Base-by-base conservation (phyloP, 1,284 basidiomycete genomes). In the Erythrobasidium hasegawianum region DNA sequence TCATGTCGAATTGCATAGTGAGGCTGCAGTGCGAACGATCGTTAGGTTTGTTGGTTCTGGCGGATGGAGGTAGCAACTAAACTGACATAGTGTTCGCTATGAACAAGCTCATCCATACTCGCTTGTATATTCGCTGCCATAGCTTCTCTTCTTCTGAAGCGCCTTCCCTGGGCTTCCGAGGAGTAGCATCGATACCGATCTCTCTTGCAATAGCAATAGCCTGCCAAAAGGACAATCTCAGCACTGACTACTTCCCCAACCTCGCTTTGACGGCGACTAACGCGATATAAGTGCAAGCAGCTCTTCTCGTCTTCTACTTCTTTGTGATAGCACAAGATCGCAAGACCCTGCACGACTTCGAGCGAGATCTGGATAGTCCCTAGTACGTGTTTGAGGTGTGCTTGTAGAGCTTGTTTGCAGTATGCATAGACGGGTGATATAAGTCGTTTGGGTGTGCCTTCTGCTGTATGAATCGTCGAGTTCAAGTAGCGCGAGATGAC, bases 1-100 rank as follows among this genome's bases (percentile, higher is more conserved):
- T 65, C 62, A 65, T 65, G 45, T 65, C 62, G 38, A 65, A 65
- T 49, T 65, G 62, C 62, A 65, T 65, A 4, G 62, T 65, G 18
- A 65, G 45, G 22, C 62, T 65, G 38, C 3, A 20, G n/a, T n/a
- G n/a, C n/a, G n/a, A n/a, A n/a, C n/a, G n/a, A n/a, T n/a, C n/a
- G n/a, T n/a, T n/a, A n/a, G n/a, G 33, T 33, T 33, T 11, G 33
- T 47, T 24, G 22, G 40, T 41, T n/a, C n/a, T n/a, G n/a, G n/a
- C n/a, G n/a, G 9, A 41, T 10, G 54, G 16, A 29, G 11, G n/a
- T n/a, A n/a, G n/a, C n/a, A n/a, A 18, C 16, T 10, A 22, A 33
- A 49, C 62, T 38, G n/a, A 65, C 62, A 65, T 65, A 16, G 62
- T 65, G 33, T 65, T 65, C 14, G 62, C 62, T 26, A 65, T 56